Evolutionary conservation across 2,329 filamentous ascomycete genomes (phyloP), one percentile per base, ranked within the genome.

Genomic region (Alternaria burnsii): DNA sequence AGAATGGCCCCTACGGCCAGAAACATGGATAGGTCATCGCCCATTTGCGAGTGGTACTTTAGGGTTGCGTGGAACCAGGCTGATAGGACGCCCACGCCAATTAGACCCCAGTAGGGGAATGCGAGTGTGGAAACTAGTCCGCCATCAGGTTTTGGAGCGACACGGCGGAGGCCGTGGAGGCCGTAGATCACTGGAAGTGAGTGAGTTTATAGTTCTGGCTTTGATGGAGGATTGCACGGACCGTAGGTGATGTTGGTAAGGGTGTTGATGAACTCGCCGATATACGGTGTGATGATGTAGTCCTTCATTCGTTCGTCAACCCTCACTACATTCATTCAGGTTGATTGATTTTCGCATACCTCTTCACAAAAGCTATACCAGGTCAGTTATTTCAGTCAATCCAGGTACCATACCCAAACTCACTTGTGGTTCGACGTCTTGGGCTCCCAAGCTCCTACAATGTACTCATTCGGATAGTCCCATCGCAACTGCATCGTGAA

Each of bases 11-110:
- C 84, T 22, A 81, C 81, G 5, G 87, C 80, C 12, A 85, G 74
- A 30, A 87, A 81, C 86, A 87, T 88, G 55, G 84, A 84, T n/a
- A 88, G 76, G 66, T 88, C 86, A 65, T 88, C 86, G 63, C 80
- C 78, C 81, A 82, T 81, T 66, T 83, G 81, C 47, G 79, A 80
- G 63, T 81, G 80, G 59, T 82, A 82, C 56, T 82, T 82, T 46
- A 82, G 61, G 0, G 79, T 82, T 1, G 79, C 72, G 68, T 83
- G 82, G 59, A 80, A 83, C 61, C 78, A 76, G 7, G 73, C 79
- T 1, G 76, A 80, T 4, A 80, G 73, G 16, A 83, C 56, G 18
- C 81, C 81, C 7, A 83, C 81, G 38, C 72, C 69, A 20, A 80
- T 78, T 9, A 83, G 75, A 4, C 79, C 81, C 65, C 80, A 75